A percentile compares a stretch with the other conserved stretches of the same genome.
These are phyloP conservation scores for Platismatia glauca DNA, from an alignment of 495 filamentous ascomycete species.

Conservation along the genomic window DNA sequence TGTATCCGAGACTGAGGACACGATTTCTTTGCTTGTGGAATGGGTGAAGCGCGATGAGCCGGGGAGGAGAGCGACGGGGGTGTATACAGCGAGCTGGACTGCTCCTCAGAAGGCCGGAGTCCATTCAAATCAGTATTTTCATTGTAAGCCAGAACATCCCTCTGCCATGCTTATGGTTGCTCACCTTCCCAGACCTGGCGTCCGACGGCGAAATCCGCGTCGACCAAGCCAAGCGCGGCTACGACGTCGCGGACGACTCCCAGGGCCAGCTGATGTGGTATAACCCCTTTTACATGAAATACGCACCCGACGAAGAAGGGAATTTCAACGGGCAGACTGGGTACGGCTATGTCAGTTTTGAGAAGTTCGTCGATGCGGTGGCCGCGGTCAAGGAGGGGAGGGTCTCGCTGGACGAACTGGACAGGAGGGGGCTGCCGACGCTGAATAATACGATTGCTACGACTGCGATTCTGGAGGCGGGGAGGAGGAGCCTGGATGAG, in stretches of 20 bases:
- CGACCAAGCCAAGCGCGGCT: slow-evolving; percentile 89
- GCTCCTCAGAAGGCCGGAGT: slow-evolving; percentile 86
- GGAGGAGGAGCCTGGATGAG: slow-evolving; percentile 73
- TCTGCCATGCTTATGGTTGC: not conserved
- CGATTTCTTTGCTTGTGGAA: slow-evolving; percentile 79
- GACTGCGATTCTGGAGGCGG: slow-evolving; percentile 83
- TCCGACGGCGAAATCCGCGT: slow-evolving; percentile 75
- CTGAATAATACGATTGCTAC: slow-evolving; percentile 83
- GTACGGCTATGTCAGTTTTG: slow-evolving; percentile 88
- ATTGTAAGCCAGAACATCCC: slow-evolving; percentile 42
- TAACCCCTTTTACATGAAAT: slow-evolving; percentile 96
- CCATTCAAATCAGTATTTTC: slow-evolving; percentile 92
- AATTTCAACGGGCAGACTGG: slow-evolving; percentile 88
- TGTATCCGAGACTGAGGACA: slow-evolving; percentile 74
- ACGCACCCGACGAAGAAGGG: slow-evolving; percentile 89
- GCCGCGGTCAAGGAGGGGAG: slow-evolving; percentile 64
- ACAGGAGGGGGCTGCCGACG: slow-evolving; percentile 73
- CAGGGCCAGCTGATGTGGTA: slow-evolving; percentile 66
- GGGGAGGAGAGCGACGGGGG: slow-evolving; percentile 67
- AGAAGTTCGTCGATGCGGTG: slow-evolving; percentile 91
- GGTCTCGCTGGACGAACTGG: slow-evolving; percentile 63
- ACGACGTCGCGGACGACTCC: slow-evolving; percentile 82
- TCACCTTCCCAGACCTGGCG: slow-evolving; percentile 50
- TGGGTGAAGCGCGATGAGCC: slow-evolving; percentile 68
- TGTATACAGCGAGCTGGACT: slow-evolving; percentile 92